These are phyloP conservation scores for Drechslerella dactyloides DNA, from an alignment of 2,329 filamentous ascomycete genomes.

Conservation along the genomic window DNA sequence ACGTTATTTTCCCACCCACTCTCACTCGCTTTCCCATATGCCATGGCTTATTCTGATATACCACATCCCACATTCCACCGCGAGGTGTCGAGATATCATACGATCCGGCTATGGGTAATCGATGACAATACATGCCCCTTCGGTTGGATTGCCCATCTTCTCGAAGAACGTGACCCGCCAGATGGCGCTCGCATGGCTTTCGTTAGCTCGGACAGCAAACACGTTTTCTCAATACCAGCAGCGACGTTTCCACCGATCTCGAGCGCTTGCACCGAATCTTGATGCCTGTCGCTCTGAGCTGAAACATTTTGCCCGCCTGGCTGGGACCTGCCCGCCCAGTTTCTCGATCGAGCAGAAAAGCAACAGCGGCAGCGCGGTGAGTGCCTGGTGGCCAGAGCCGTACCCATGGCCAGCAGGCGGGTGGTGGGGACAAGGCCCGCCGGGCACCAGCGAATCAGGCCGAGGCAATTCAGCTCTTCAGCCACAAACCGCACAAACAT, in stretches of 20 bases:
- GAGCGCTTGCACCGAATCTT: slow-evolving; percentile 1
- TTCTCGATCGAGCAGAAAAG: not conserved
- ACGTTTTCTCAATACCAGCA: not conserved
- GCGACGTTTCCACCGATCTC: slow-evolving; percentile 12
- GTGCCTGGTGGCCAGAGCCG: not conserved
- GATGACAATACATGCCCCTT: slow-evolving; percentile 11
- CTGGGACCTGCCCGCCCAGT: not conserved
- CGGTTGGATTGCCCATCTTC: slow-evolving; percentile 41
- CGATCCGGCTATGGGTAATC: slow-evolving; percentile 20
- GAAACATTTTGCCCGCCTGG: slow-evolving; percentile 31
- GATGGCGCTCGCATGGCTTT: slow-evolving; percentile 37
- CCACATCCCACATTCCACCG: not conserved
- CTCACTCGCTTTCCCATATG: not conserved
- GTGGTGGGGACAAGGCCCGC: not conserved
- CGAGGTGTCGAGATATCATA: slow-evolving; percentile 24
- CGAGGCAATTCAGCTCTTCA: slow-evolving; percentile 17
- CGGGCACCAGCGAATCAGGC: slow-evolving; percentile 14
- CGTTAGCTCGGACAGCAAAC: slow-evolving; percentile 20
- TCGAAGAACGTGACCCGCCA: slow-evolving; percentile 45
- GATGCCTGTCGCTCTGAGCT: slow-evolving; percentile 21
- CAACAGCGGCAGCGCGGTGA: not conserved
- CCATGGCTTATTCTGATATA: not conserved
- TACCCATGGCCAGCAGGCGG: no score
- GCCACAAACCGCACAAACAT: slow-evolving; percentile 19
- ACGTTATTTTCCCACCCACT: slow-evolving; percentile 17